Evolutionary conservation across 2,329 filamentous ascomycete species (phyloP).

Genomic region (Chrysosporium keratinophilum): DNA sequence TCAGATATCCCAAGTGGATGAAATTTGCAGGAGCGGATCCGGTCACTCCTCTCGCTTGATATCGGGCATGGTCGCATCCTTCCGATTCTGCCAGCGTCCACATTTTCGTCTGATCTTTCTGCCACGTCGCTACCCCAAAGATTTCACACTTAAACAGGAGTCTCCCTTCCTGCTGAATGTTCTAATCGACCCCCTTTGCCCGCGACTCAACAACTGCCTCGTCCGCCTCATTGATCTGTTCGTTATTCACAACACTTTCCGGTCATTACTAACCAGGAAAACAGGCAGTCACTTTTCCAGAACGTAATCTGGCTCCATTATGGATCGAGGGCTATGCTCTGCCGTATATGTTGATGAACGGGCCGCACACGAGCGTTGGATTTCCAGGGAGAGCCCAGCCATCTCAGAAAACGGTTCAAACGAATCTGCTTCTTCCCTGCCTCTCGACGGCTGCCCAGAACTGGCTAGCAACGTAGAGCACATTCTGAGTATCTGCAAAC

Average conservation of each 20-base stretch:
- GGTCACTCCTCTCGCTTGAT: background rate
- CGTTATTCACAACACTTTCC: background rate
- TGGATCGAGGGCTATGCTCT: constrained; percentile 35
- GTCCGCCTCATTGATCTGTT: no score
- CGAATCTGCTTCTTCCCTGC: constrained; percentile 20
- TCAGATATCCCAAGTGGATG: no score
- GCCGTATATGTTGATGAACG: constrained; percentile 40
- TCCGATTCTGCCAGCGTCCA: background rate
- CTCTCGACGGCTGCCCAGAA: constrained; percentile 35
- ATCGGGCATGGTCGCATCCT: background rate
- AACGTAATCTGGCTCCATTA: constrained; percentile 17
- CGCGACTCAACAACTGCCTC: background rate
- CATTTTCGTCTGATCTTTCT: background rate
- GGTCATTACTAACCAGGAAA: background rate
- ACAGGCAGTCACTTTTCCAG: background rate
- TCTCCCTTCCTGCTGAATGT: no score
- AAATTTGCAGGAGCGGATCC: background rate
- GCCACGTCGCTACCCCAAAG: no score
- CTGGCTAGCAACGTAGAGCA: constrained; percentile 41
- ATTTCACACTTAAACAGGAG: no score
- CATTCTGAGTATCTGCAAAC: constrained; percentile 43
- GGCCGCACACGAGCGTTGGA: constrained; percentile 37
- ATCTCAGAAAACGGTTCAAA: constrained; percentile 22
- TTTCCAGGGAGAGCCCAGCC: constrained; percentile 26
- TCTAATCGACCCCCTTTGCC: no score